phyloP scores from a whole-genome alignment of 176 grass and related monocot species.

The Lolium multiflorum region DNA sequence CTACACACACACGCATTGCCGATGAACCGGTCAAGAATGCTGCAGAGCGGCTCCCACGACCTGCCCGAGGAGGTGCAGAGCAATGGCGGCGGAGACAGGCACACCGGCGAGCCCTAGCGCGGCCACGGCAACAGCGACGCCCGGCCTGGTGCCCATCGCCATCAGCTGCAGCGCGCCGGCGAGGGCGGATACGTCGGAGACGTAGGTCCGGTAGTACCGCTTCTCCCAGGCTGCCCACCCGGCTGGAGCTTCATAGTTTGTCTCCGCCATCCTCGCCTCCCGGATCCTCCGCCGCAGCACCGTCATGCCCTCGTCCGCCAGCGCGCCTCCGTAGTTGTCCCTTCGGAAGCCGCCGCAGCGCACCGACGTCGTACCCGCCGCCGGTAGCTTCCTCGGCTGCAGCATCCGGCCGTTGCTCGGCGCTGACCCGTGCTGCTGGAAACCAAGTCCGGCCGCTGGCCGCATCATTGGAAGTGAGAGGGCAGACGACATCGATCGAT shows the following conservation, averaged over 20 bases:
- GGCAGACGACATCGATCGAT: slow-evolving; percentile 29
- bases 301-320: slow-evolving; percentile 71
- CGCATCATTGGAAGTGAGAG: neutral
- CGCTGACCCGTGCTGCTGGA: neutral
- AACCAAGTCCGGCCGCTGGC: neutral
- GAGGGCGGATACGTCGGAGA: slow-evolving; percentile 55
- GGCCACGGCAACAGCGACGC: slow-evolving; percentile 42
- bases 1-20: neutral
- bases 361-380: neutral
- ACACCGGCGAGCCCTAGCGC: slow-evolving; percentile 52
- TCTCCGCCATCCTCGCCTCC: slow-evolving; percentile 55
- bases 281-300: slow-evolving; percentile 68
- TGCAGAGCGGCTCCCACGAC: slow-evolving; percentile 27
- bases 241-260: slow-evolving; percentile 57
- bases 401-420: neutral
- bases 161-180: slow-evolving; percentile 62
- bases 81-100: slow-evolving; percentile 48
- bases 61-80: slow-evolving; percentile 40
- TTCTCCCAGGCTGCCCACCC: slow-evolving; percentile 77
- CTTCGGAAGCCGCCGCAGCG: neutral
- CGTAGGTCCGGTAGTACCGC: slow-evolving; percentile 64
- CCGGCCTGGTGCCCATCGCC: slow-evolving; percentile 61
- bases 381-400: neutral
- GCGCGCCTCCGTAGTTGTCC: slow-evolving; percentile 48
- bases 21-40: neutral